These are phyloP conservation scores for Colletotrichum agaves DNA, from an alignment of 2,329 filamentous ascomycete genomes.

Conservation along the genomic window DNA sequence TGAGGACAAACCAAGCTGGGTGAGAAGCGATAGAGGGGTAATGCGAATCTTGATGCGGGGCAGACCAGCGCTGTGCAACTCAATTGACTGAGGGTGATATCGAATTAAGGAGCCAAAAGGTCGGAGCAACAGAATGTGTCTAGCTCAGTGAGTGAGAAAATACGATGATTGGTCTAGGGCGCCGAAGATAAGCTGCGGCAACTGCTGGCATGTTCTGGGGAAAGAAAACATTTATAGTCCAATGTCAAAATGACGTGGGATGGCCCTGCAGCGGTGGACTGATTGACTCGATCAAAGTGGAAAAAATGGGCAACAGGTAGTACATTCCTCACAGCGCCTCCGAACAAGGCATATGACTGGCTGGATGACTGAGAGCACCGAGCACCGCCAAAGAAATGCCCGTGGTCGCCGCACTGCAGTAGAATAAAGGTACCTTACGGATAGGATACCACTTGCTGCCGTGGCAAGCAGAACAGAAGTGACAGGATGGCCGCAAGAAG, in stretches of 20 bases:
- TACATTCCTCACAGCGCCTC: background rate
- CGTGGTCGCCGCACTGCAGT: background rate
- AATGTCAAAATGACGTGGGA: constrained; percentile 25
- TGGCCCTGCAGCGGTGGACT: constrained; percentile 9
- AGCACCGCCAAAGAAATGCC: background rate
- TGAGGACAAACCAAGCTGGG: background rate
- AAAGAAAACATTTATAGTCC: constrained; percentile 21
- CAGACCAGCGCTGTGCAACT: background rate
- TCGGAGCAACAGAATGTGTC: background rate
- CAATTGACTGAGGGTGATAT: background rate
- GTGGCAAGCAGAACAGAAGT: background rate
- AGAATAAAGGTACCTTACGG: too few relatives aligned
- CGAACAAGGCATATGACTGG: background rate
- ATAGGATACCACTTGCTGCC: too few relatives aligned
- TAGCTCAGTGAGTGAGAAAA: background rate
- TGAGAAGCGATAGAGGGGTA: constrained; percentile 22
- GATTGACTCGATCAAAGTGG: constrained; percentile 16
- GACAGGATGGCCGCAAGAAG: background rate
- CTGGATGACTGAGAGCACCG: background rate
- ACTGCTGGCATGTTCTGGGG: background rate
- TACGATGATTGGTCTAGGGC: background rate
- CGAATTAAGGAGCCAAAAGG: background rate
- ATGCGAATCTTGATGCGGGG: constrained; percentile 24
- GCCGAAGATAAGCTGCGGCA: background rate
- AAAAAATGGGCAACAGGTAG: constrained; percentile 3